Conservation (phyloP, 1,284 basidiomycete species). For the Moesziomyces globuligerus region DNA sequence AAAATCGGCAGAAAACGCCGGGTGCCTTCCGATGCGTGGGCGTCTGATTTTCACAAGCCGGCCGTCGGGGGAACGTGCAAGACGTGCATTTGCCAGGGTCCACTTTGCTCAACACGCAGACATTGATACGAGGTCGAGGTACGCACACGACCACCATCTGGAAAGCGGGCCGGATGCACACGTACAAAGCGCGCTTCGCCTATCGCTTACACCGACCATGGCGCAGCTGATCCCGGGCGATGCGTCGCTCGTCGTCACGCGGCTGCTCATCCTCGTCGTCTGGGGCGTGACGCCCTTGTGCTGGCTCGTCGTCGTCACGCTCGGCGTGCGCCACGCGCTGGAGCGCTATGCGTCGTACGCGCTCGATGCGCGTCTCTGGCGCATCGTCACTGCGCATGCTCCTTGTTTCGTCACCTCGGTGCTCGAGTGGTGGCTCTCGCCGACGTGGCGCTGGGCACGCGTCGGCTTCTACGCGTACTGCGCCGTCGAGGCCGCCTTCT, state of each 20-base stretch:
- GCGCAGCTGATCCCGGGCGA: conserved; percentile 45
- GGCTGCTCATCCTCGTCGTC: conserved; percentile 43
- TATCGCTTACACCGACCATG: conserved; percentile 14
- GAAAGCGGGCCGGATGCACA: too few species aligned
- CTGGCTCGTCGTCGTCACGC: conserved; percentile 43
- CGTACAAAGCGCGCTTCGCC: too few species aligned
- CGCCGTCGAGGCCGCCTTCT: conserved; percentile 49
- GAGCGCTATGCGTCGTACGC: conserved; percentile 9
- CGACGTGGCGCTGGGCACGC: conserved; percentile 16
- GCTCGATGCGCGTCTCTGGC: conserved; percentile 14
- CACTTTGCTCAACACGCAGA: too few species aligned
- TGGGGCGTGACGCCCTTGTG: conserved; percentile 57
- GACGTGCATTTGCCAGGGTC: too few species aligned
- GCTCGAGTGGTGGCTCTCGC: conserved; percentile 6
- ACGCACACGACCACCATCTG: too few species aligned
- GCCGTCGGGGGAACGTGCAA: too few species aligned
- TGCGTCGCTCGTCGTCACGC: conserved; percentile 44
- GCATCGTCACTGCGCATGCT: conserved; percentile 5
- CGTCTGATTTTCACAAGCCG: too few species aligned
- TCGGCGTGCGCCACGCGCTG: conserved; percentile 11
- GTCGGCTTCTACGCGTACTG: conserved; percentile 38
- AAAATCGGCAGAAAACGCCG: not conserved
- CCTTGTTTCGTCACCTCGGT: conserved; percentile 4
- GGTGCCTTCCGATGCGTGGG: too few species aligned
- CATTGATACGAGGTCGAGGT: too few species aligned